A percentile compares a stretch with the other conserved stretches of the same genome.
Conservation (phyloP, 2,329 filamentous ascomycete genomes). For the Alternaria atra region DNA sequence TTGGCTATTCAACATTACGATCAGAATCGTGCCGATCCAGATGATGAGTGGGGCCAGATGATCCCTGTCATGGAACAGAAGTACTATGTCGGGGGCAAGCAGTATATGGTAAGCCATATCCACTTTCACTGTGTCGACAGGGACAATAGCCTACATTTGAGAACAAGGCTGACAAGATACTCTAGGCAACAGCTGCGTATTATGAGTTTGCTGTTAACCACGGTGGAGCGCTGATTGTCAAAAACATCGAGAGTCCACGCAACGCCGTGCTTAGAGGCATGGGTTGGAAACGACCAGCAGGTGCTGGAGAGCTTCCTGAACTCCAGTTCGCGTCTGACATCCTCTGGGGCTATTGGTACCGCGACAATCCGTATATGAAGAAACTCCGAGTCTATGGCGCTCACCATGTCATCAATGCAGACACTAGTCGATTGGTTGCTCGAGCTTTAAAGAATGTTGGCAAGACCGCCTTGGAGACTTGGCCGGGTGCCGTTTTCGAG, state of each 20-base stretch:
- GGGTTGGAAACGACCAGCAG: slow-evolving; percentile 16
- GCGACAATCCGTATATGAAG: slow-evolving; percentile 24
- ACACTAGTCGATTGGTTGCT: slow-evolving; percentile 23
- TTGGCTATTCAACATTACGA: slow-evolving; percentile 21
- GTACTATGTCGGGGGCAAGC: slow-evolving; percentile 21
- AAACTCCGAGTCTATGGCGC: slow-evolving; percentile 29
- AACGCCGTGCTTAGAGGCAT: slow-evolving; percentile 4
- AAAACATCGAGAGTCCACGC: slow-evolving; percentile 18
- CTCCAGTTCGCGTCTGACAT: slow-evolving; percentile 28
- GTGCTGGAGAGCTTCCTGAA: slow-evolving; percentile 29
- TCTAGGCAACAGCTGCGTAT: slow-evolving; percentile 23
- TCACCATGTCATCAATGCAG: slow-evolving; percentile 23
- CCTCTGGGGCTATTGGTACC: slow-evolving; percentile 34
- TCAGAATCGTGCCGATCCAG: not conserved
- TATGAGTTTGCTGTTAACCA: slow-evolving; percentile 28
- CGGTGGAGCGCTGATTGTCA: slow-evolving; percentile 22
- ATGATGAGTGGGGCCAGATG: not conserved
- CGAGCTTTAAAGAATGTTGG: slow-evolving; percentile 23
- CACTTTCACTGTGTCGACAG: not conserved
- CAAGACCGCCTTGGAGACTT: slow-evolving; percentile 8
- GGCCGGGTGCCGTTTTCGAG: slow-evolving; percentile 30
- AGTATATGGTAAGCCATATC: slow-evolving; percentile 19
- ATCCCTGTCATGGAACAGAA: slow-evolving; percentile 15
- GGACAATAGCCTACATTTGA: not conserved
- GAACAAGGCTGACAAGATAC: not conserved